Conservation (phyloP, 2,329 filamentous ascomycete species). For the Colletotrichum theobromicola region DNA sequence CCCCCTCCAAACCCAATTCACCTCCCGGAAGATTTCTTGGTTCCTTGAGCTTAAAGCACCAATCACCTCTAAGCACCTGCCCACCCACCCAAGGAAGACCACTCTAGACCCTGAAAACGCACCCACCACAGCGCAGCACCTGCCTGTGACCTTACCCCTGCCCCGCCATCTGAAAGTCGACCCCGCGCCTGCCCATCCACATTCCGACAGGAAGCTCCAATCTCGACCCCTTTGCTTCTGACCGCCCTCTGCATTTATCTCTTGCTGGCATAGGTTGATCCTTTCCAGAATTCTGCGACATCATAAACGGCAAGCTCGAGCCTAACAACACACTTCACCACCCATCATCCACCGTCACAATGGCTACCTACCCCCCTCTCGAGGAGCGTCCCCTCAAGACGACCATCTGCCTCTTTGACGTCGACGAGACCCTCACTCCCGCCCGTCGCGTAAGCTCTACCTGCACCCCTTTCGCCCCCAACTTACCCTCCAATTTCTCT, state of each 20-base stretch:
- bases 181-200: slow-evolving; percentile 16
- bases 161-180: slow-evolving; percentile 19
- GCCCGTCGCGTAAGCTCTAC: slow-evolving; percentile 71
- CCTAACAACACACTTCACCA: neutral
- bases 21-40: neutral
- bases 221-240: neutral
- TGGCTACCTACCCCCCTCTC: slow-evolving; percentile 69
- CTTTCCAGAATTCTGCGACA: neutral
- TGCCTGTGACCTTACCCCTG: neutral
- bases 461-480: neutral
- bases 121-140: neutral
- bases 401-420: slow-evolving; percentile 95
- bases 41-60: neutral
- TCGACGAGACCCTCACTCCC: slow-evolving; percentile 89
- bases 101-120: neutral
- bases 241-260: neutral
- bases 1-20: neutral
- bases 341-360: neutral
- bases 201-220: slow-evolving; percentile 13
- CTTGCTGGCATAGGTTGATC: neutral
- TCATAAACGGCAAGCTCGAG: neutral
- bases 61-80: neutral
- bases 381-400: slow-evolving; percentile 86
- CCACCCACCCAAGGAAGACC: neutral
- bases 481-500: neutral